These are phyloP conservation scores for Epichloe typhina DNA, from an alignment of 2,329 filamentous ascomycete genomes.

Conservation along the genomic window DNA sequence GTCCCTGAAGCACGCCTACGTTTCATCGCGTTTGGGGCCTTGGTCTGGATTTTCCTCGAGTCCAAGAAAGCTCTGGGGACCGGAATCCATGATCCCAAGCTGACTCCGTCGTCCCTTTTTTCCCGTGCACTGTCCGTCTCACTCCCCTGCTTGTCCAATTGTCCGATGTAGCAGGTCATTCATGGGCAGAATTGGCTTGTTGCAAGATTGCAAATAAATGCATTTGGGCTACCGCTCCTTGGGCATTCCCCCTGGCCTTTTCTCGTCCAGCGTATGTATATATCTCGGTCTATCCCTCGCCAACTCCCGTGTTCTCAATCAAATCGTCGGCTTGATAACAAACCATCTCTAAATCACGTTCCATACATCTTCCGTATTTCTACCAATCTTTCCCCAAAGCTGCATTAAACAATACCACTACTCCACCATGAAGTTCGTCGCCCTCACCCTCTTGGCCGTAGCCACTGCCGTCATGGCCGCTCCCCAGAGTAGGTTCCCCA, in stretches of 20 bases:
- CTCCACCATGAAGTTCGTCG: conserved; percentile 40
- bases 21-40: conserved; percentile 1
- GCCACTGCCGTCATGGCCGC: conserved; percentile 32
- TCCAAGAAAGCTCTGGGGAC: not conserved
- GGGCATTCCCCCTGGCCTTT: too few species aligned
- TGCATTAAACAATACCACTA: not conserved
- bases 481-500: conserved; percentile 14
- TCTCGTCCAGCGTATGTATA: not conserved
- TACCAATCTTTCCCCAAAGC: too few species aligned
- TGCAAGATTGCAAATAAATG: not conserved
- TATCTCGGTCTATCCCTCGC: not conserved
- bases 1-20: not conserved
- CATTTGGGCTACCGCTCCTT: too few species aligned
- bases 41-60: not conserved
- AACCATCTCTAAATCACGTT: too few species aligned
- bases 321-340: too few species aligned
- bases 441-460: conserved; percentile 33
- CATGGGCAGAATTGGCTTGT: not conserved
- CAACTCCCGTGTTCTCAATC: too few species aligned
- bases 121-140: not conserved
- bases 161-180: not conserved
- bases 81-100: not conserved
- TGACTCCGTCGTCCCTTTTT: not conserved
- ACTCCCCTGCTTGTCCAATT: not conserved
- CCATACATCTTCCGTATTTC: too few species aligned